Conservation (phyloP, 768 basidiomycete species). For the Coprinopsis marcescibilis region DNA sequence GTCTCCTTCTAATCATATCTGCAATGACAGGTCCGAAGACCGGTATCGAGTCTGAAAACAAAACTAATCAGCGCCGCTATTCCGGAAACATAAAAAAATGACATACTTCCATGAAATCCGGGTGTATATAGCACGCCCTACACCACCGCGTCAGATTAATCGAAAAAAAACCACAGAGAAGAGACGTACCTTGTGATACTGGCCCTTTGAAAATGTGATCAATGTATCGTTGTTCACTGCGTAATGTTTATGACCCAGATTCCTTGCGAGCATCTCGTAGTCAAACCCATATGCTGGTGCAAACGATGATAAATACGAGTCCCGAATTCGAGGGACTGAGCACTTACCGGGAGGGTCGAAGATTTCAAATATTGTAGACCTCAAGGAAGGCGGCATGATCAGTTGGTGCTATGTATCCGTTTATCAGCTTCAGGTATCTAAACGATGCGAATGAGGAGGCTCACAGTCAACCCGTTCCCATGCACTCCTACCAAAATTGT, state of each 20-base stretch:
- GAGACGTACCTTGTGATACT: slow-evolving; percentile 19
- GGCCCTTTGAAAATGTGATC: slow-evolving; percentile 29
- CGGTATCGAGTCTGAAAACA: not conserved
- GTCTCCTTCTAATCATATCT: not conserved
- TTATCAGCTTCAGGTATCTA: not conserved
- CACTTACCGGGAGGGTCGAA: slow-evolving; percentile 51
- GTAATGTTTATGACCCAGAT: slow-evolving; percentile 46
- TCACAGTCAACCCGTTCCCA: slow-evolving; percentile 54
- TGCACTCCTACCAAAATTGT: slow-evolving; percentile 33
- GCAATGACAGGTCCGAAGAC: not conserved
- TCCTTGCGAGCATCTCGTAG: slow-evolving; percentile 36
- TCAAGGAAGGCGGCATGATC: slow-evolving; percentile 60
- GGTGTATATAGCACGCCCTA: not conserved
- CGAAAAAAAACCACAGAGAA: not conserved
- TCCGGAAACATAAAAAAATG: too few species aligned
- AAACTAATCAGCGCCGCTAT: too few species aligned
- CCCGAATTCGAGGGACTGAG: not conserved
- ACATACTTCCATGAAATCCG: slow-evolving; percentile 2
- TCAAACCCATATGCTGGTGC: slow-evolving; percentile 32
- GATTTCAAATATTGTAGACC: slow-evolving; percentile 66
- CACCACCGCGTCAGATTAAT: not conserved
- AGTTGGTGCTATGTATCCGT: slow-evolving; percentile 47
- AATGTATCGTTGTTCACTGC: slow-evolving; percentile 63
- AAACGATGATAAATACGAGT: not conserved
- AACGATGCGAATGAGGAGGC: not conserved